Conservation (phyloP, 169 alveolate genomes). For the Perkinsus olseni region DNA sequence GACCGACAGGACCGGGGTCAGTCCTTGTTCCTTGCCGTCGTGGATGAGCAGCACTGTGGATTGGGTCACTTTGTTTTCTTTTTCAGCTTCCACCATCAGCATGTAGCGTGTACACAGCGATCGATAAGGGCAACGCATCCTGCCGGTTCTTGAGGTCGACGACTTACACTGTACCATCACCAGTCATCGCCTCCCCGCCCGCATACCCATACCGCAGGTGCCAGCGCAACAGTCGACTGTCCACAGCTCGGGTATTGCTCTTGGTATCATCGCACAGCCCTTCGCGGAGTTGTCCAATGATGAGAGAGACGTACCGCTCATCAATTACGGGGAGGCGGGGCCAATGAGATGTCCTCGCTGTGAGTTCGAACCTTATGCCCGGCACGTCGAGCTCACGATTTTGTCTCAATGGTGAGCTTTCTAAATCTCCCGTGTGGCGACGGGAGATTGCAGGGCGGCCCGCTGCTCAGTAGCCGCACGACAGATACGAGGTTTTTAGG, state of each 20-base stretch:
- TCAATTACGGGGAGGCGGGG: background rate
- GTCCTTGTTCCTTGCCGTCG: background rate
- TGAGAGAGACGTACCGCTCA: background rate
- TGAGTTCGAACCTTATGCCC: background rate
- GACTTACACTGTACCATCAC: background rate
- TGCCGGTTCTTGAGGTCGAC: background rate
- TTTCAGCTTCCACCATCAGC: background rate
- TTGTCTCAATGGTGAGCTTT: too few species aligned
- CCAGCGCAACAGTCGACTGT: background rate
- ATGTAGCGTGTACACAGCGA: background rate
- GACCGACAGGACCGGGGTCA: background rate
- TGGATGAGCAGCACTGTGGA: background rate
- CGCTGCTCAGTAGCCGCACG: too few species aligned
- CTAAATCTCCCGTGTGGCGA: too few species aligned
- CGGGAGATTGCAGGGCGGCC: too few species aligned
- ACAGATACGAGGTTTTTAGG: background rate
- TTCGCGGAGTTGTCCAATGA: background rate
- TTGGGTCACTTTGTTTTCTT: background rate
- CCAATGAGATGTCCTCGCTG: background rate
- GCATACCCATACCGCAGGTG: background rate
- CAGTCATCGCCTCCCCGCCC: background rate
- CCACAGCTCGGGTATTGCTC: background rate
- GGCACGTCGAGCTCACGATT: too few species aligned
- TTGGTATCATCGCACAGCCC: background rate
- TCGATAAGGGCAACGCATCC: background rate